Evolutionary conservation across 2,329 filamentous ascomycete species (phyloP), one percentile per base, ranked within the genome.

Genomic region (Rasamsonia emersonii): DNA sequence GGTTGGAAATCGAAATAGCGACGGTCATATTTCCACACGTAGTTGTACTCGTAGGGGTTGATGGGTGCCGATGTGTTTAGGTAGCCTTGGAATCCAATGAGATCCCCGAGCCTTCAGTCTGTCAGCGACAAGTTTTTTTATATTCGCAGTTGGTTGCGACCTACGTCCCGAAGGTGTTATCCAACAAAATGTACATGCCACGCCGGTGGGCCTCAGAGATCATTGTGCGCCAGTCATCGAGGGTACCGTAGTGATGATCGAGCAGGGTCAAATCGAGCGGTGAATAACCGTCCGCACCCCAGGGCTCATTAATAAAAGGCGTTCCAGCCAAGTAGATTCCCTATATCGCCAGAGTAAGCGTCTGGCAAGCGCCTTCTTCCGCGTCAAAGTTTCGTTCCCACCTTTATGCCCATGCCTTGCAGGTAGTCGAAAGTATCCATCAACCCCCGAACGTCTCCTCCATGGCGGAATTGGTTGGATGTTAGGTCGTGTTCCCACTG

Each of bases 121-220:
- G 10, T n/a, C n/a, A n/a, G n/a, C n/a, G n/a, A n/a, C n/a, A n/a
- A n/a, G n/a, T n/a, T n/a, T n/a, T n/a, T n/a, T n/a, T n/a, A n/a
- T n/a, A n/a, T n/a, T n/a, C n/a, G n/a, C n/a, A n/a, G n/a, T n/a
- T n/a, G n/a, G n/a, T n/a, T n/a, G n/a, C n/a, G n/a, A 47, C 58
- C 47, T 45, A 61, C 54, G 73, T 77, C 15, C 68, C 64, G 51
- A 77, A 67, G 3, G 73, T 77, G 46, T 75, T 76, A 44, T 77
- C 74, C 33, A 77, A 41, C 14, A 78, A 53, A 17, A 77, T 69
- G 49, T 75, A 76, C 71, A 77, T 77, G 35, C 62, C 67, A 20
- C 68, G 59, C 3, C 49, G 42, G 46, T 78, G 74, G 14, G 76
- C 70, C 28, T 69, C 70, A 14, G 64, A 51, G 34, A 77, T 65